A percentile compares a stretch with the other conserved stretches of the same genome.
phyloP scores from a whole-genome alignment of 2,329 filamentous ascomycete genomes.

The Aureobasidium uvarum region DNA sequence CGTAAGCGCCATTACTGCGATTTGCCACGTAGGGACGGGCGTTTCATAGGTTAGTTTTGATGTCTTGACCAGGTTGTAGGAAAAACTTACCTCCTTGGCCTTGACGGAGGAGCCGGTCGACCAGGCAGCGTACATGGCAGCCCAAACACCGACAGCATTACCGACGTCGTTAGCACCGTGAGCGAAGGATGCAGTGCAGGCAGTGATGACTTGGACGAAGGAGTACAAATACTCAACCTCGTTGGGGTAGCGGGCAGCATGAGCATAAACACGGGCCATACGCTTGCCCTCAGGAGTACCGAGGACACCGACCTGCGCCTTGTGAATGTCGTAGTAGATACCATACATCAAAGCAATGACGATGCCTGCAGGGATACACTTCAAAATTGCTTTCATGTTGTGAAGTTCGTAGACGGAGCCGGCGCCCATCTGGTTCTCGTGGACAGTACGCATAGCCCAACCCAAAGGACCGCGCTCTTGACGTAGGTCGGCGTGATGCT shows the following conservation, averaged over 20 bases:
- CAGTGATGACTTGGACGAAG: conserved; percentile 46
- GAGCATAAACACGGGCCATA: conserved; percentile 60
- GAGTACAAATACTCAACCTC: conserved; percentile 63
- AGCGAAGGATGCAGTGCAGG: conserved; percentile 70
- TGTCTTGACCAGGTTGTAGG: neutral
- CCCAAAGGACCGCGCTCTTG: conserved; percentile 66
- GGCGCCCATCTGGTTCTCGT: conserved; percentile 68
- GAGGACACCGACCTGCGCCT: conserved; percentile 65
- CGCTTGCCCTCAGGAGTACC: conserved; percentile 71
- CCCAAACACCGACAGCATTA: conserved; percentile 63
- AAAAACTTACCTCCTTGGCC: conserved; percentile 52
- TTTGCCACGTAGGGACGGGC: conserved; percentile 73
- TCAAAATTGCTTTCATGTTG: conserved; percentile 64
- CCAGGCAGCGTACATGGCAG: conserved; percentile 63
- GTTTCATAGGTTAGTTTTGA: neutral
- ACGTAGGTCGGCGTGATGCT: conserved; percentile 50
- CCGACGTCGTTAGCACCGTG: conserved; percentile 68
- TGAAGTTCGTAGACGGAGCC: conserved; percentile 71
- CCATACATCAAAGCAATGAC: conserved; percentile 67
- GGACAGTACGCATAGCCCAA: conserved; percentile 78
- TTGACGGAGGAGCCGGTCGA: conserved; percentile 47
- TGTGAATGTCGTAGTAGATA: conserved; percentile 78
- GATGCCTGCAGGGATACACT: conserved; percentile 67
- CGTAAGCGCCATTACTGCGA: conserved; percentile 62
- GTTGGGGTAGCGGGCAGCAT: conserved; percentile 61